A percentile compares a stretch with the other conserved stretches of the same genome.
These are phyloP conservation scores for Zychaea mexicana DNA, from an alignment of 371 early-diverging fungal genomes.

Conservation along the genomic window DNA sequence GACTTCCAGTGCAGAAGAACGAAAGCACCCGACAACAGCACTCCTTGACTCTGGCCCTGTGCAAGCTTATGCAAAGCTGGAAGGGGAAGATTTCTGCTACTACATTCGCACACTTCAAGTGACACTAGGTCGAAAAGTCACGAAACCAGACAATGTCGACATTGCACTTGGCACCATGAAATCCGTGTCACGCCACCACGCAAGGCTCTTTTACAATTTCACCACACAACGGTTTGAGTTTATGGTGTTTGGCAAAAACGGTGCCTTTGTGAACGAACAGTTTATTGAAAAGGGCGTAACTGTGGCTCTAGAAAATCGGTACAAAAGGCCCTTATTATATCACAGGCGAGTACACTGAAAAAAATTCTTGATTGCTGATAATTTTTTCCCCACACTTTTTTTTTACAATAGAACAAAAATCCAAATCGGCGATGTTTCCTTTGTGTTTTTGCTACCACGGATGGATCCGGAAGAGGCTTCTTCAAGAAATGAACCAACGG, in stretches of 20 bases:
- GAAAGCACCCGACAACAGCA: slow-evolving; percentile 15
- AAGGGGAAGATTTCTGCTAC: slow-evolving; percentile 81
- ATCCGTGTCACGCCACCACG: slow-evolving; percentile 83
- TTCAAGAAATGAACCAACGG: slow-evolving; percentile 18
- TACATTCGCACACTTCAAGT: slow-evolving; percentile 79
- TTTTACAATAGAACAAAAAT: slow-evolving; percentile 74
- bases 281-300: slow-evolving; percentile 72
- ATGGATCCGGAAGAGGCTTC: slow-evolving; percentile 42
- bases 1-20: neutral
- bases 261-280: slow-evolving; percentile 80
- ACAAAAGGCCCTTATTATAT: neutral
- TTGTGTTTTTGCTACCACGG: slow-evolving; percentile 74
- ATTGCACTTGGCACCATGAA: slow-evolving; percentile 83
- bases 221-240: slow-evolving; percentile 78
- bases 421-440: slow-evolving; percentile 79
- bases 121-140: slow-evolving; percentile 72
- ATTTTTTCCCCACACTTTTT: neutral
- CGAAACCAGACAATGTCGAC: slow-evolving; percentile 61
- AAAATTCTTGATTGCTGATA: neutral
- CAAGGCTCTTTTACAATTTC: slow-evolving; percentile 83
- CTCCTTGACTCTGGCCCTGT: slow-evolving; percentile 53
- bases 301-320: slow-evolving; percentile 73
- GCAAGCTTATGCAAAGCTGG: slow-evolving; percentile 89
- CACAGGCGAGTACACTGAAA: neutral
- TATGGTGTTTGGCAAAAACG: slow-evolving; percentile 86